Base-by-base conservation (phyloP, 2,329 filamentous ascomycete species). In the Arthrobotrys iridis region DNA sequence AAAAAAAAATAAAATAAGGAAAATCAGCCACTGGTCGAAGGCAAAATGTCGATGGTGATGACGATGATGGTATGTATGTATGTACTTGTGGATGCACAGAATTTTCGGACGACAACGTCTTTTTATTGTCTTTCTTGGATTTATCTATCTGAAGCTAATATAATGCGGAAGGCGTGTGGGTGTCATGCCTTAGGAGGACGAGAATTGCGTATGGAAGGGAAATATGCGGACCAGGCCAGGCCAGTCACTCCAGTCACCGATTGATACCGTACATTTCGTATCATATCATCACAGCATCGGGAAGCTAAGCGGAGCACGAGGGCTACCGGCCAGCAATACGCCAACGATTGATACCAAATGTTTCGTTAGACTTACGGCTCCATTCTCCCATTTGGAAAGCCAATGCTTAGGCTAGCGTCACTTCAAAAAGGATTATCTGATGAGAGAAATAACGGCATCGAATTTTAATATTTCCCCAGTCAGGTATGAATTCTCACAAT, bases 341-440 rank as follows among this genome's bases (percentile, higher is more conserved):
- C 13, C 55, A 55, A 70, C 55, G 33, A 70, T 45, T 60, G 55
- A 45, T 62, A 40, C 58, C 66, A 50, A 50, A 40, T 8, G 20
- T 66, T n/a, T 46, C 40, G 64, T 48, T 67, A 48, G 67, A 43
- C 66, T 63, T 48, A 62, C 70, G 43, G 43, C 55, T 55, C 67
- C 45, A 46, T 55, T 60, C 66, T 67, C 63, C 45, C 30, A 59
- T 66, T 35, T 24, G 63, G 63, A 45, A 75, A 57, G 57, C 63
- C n/a, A n/a, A n/a, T n/a, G 46, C 58, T 37, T 7, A 59, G 37
- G 13, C 33, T 50, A 52, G 46, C 20, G 26, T 66, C 35, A 46
- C 46, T 55, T 59, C 48, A 41, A 48, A 75, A 55, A 33, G 24
- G 63, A 40, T 37, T 41, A 55, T 62, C 43, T 45, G 58, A 48